Conservation (phyloP, 495 filamentous ascomycete genomes). For the Penicillium dipodomyicola region DNA sequence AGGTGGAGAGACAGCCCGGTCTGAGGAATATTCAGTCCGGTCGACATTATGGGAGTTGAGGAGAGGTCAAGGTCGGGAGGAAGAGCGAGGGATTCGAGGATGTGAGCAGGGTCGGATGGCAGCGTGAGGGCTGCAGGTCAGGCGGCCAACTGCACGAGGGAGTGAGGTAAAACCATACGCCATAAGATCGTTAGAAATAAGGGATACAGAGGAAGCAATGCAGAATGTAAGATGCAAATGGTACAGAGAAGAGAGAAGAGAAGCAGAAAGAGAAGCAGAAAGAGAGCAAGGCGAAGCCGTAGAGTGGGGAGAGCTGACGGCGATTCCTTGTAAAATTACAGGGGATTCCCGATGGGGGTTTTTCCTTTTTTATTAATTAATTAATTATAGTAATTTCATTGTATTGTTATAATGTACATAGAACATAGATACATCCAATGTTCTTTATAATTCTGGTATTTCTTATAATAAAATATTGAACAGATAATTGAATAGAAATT, state of each 20-base stretch:
- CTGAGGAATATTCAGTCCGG: constrained; percentile 45
- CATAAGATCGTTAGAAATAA: constrained; percentile 34
- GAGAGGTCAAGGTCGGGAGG: constrained; percentile 15
- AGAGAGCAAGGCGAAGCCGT: constrained; percentile 11
- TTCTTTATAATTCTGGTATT: no score
- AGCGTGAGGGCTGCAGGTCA: constrained; percentile 49
- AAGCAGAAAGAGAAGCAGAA: constrained; percentile 1
- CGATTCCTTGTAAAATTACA: constrained; percentile 14
- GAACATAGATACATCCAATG: background rate
- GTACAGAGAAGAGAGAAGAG: background rate
- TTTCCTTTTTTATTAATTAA: background rate
- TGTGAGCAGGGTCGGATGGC: constrained; percentile 38
- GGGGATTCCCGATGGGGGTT: constrained; percentile 10
- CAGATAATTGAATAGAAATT: no score
- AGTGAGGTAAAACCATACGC: constrained; percentile 38
- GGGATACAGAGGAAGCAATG: background rate
- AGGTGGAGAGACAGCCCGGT: constrained; percentile 46
- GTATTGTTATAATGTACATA: background rate
- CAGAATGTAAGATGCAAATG: constrained; percentile 4
- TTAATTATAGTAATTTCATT: background rate
- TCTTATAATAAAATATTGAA: no score
- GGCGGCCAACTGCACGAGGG: constrained; percentile 43
- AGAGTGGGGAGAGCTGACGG: constrained; percentile 18
- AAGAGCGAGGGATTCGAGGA: constrained; percentile 19
- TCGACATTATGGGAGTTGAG: constrained; percentile 35